Evolutionary conservation across 257 asterid species (phyloP).

Genomic region (Avicennia marina): DNA sequence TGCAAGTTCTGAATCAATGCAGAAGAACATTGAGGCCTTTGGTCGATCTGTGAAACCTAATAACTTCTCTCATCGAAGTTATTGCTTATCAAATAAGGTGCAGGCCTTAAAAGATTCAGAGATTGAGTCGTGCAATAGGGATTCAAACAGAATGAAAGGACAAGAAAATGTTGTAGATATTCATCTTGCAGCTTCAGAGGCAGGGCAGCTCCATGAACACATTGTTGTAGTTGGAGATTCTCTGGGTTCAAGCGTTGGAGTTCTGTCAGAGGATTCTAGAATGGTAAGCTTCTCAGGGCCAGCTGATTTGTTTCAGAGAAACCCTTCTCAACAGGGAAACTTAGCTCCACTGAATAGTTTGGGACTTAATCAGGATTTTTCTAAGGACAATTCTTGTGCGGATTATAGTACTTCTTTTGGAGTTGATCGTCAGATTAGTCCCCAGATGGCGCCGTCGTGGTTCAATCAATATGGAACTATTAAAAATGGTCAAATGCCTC

Average conservation of each 20-base stretch:
- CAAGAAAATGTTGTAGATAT: conserved; percentile 29
- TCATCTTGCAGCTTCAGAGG: conserved; percentile 22
- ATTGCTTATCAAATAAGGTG: conserved; percentile 39
- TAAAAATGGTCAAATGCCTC: conserved; percentile 43
- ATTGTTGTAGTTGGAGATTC: conserved; percentile 29
- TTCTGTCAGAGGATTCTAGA: conserved; percentile 33
- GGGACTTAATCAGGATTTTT: conserved; percentile 20
- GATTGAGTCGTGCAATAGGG: conserved; percentile 38
- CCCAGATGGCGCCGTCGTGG: conserved; percentile 71
- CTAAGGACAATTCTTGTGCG: conserved; percentile 20
- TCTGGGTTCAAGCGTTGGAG: conserved; percentile 22
- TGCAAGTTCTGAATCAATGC: conserved; percentile 41
- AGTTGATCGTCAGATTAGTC: conserved; percentile 24
- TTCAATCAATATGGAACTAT: conserved; percentile 48
- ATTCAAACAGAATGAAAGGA: conserved; percentile 50
- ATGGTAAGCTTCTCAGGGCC: conserved; percentile 34
- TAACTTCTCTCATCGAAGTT: conserved; percentile 37
- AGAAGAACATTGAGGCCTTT: conserved; percentile 64
- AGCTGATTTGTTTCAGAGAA: conserved; percentile 33
- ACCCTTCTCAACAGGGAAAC: conserved; percentile 36
- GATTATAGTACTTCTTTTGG: conserved; percentile 13
- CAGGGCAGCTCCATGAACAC: conserved; percentile 27
- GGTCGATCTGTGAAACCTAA: conserved; percentile 64
- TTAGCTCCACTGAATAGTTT: conserved; percentile 28
- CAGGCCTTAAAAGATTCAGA: conserved; percentile 37